These are phyloP conservation scores for Curvularia sp. DNA, from an alignment of 2,329 filamentous ascomycete species.

Conservation along the genomic window DNA sequence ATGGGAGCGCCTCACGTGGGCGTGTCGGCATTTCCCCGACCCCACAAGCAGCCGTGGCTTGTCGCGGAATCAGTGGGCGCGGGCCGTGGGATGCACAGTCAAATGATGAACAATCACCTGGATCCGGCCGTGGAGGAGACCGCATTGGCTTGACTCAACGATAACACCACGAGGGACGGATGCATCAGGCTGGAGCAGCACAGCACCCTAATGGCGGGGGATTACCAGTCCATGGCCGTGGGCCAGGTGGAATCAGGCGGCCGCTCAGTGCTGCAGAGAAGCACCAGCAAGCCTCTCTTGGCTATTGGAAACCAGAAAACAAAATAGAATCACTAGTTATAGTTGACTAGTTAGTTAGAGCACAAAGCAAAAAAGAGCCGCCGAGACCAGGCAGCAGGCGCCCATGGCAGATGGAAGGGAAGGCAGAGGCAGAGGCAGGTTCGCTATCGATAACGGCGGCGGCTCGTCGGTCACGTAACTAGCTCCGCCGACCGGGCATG, in stretches of 20 bases:
- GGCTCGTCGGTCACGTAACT: slow-evolving; percentile 20
- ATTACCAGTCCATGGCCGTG: neutral
- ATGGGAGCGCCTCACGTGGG: slow-evolving; percentile 26
- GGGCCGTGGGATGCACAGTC: slow-evolving; percentile 16
- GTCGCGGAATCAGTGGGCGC: slow-evolving; percentile 16
- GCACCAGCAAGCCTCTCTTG: neutral
- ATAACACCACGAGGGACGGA: neutral
- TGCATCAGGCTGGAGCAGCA: neutral
- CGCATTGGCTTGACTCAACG: neutral
- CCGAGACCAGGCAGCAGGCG: neutral
- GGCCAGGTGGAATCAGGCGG: neutral
- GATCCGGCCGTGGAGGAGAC: no score
- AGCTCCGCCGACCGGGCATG: slow-evolving; percentile 15
- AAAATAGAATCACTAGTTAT: no score
- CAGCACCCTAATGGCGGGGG: neutral
- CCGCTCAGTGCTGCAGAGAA: no score
- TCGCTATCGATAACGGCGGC: slow-evolving; percentile 15
- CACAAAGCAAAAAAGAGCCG: no score
- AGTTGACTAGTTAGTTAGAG: no score
- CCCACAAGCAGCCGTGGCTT: slow-evolving; percentile 7
- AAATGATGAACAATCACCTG: no score
- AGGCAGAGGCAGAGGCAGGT: neutral
- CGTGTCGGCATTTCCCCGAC: slow-evolving; percentile 24
- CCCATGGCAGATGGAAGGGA: neutral
- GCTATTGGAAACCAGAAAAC: neutral